phyloP scores from a whole-genome alignment of 106 monocot genomes.

The Dioscorea alata region DNA sequence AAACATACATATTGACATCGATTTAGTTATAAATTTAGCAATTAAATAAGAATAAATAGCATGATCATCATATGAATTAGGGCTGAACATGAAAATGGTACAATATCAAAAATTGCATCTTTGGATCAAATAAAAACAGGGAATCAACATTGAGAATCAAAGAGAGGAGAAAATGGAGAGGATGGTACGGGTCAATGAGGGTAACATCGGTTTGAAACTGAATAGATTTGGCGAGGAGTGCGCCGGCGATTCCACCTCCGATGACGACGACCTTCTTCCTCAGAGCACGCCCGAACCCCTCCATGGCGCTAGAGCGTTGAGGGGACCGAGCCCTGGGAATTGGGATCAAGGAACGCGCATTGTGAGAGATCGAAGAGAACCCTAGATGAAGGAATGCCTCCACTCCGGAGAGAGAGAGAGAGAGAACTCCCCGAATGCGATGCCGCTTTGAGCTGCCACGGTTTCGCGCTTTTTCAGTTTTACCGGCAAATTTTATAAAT shows the following conservation, averaged over 20 bases:
- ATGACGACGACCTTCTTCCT: conserved; percentile 3
- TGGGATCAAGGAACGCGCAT: neutral
- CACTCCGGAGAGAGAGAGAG: neutral
- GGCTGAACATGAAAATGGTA: too few relatives aligned
- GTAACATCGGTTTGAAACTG: conserved; percentile 40
- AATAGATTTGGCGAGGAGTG: conserved; percentile 34
- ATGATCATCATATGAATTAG: too few relatives aligned
- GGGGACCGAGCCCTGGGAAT: neutral
- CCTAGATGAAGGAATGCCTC: neutral
- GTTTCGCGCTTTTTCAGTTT: too few relatives aligned
- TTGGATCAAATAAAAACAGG: too few relatives aligned
- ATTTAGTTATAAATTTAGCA: too few relatives aligned
- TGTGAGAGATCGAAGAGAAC: neutral
- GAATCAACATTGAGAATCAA: too few relatives aligned
- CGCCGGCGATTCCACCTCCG: conserved; percentile 52
- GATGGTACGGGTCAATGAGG: conserved; percentile 53
- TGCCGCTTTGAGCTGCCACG: neutral
- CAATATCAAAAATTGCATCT: too few relatives aligned
- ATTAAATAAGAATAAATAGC: too few relatives aligned
- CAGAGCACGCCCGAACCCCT: neutral
- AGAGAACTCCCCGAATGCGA: neutral
- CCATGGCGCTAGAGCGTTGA: neutral
- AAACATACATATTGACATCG: too few relatives aligned
- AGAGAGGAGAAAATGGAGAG: too few relatives aligned
- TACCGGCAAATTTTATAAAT: too few relatives aligned